Percentiles rank a stretch among this genome's conserved stretches.
Evolutionary conservation across 768 basidiomycete genomes (phyloP).

Genomic region (Pleurotus tuber-regium): DNA sequence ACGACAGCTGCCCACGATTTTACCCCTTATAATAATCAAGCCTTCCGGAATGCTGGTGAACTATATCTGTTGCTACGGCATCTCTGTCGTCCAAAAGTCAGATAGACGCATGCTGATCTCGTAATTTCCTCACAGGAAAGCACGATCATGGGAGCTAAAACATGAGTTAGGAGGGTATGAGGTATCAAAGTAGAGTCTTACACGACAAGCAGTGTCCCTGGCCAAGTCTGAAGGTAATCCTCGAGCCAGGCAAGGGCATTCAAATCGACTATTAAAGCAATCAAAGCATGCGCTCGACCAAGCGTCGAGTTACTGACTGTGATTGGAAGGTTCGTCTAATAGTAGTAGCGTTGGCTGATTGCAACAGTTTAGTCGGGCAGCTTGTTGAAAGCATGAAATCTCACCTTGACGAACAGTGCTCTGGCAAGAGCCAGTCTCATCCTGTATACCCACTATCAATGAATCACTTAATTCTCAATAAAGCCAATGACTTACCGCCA

Average conservation of each 20-base stretch:
- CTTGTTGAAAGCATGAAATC: conserved; percentile 4
- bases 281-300: neutral
- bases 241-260: conserved; percentile 98
- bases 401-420: conserved; percentile 92
- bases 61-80: conserved; percentile 95
- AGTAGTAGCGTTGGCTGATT: conserved; percentile 68
- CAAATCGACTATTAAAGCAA: conserved; percentile 61
- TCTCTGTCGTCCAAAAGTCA: conserved; percentile 48
- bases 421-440: conserved; percentile 96
- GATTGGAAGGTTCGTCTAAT: conserved; percentile 95
- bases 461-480: neutral
- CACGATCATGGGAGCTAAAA: conserved; percentile 89
- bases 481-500: conserved; percentile 61
- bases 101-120: neutral
- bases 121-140: conserved; percentile 69
- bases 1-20: conserved; percentile 10
- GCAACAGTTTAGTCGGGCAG: no score
- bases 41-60: conserved; percentile 91
- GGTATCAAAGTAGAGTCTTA: conserved; percentile 34
- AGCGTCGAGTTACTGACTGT: conserved; percentile 53
- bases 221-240: conserved; percentile 96
- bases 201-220: conserved; percentile 90
- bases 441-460: conserved; percentile 33
- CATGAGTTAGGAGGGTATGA: conserved; percentile 10
- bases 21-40: conserved; percentile 98